These are phyloP conservation scores for Raffaelea arxii DNA, from an alignment of 2,329 filamentous ascomycete species.

Conservation along the genomic window DNA sequence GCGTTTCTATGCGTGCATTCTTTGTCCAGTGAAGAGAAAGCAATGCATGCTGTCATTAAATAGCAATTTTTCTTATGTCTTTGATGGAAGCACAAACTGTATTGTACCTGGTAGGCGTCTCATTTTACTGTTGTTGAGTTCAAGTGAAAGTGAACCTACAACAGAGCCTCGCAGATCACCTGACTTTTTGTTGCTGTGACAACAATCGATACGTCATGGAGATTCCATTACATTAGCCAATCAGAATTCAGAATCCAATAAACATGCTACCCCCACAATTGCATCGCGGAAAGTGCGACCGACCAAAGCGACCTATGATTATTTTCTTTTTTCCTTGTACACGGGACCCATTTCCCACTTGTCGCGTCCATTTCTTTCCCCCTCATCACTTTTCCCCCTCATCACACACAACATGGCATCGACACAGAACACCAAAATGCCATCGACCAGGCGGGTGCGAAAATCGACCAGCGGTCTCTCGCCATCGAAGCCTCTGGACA, in stretches of 20 bases:
- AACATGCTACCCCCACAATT: conserved; percentile 11
- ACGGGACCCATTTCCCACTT: not conserved
- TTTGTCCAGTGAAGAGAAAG: too few relatives aligned
- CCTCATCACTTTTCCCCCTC: not conserved
- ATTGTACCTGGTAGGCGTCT: too few relatives aligned
- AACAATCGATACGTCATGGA: conserved; percentile 10
- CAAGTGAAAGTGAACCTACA: not conserved
- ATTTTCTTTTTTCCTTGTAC: not conserved
- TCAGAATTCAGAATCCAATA: conserved; percentile 3
- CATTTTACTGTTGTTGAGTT: not conserved
- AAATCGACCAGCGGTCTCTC: conserved; percentile 61
- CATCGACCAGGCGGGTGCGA: conserved; percentile 48
- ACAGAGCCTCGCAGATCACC: too few relatives aligned
- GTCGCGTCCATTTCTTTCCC: not conserved
- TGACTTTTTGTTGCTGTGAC: conserved; percentile 5
- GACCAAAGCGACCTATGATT: not conserved
- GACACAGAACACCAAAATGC: conserved; percentile 37
- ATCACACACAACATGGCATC: conserved; percentile 25
- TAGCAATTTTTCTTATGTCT: too few relatives aligned
- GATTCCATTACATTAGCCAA: conserved; percentile 2
- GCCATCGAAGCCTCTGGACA: conserved; percentile 49
- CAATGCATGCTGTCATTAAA: too few relatives aligned
- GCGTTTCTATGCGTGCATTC: too few relatives aligned
- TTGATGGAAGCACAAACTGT: too few relatives aligned
- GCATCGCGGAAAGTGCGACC: conserved; percentile 4